Evolutionary conservation across 768 basidiomycete genomes (phyloP).

Genomic region (Amanita pseudoporphyria): DNA sequence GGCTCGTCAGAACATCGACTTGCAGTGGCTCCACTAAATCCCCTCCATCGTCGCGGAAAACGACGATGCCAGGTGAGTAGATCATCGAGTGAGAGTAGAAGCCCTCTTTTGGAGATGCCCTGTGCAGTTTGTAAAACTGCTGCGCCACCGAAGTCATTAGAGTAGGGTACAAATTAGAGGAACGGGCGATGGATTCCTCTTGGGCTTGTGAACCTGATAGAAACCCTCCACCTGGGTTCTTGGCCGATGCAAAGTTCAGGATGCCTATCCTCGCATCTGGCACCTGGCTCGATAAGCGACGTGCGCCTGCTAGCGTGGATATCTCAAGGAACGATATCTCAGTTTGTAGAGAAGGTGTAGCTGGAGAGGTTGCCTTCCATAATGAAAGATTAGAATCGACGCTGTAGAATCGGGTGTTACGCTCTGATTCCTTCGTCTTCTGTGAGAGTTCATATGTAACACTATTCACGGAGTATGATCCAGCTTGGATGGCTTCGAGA

Average conservation of each 20-base stretch:
- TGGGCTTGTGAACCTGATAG: slow-evolving; percentile 65
- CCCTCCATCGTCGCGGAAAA: slow-evolving; percentile 59
- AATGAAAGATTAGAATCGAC: slow-evolving; percentile 36
- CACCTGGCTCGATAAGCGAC: slow-evolving; percentile 22
- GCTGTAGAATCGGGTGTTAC: slow-evolving; percentile 42
- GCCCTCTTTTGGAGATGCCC: slow-evolving; percentile 34
- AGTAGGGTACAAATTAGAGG: slow-evolving; percentile 59
- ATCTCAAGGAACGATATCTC: slow-evolving; percentile 46
- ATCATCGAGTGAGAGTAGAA: slow-evolving; percentile 77
- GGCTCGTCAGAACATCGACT: slow-evolving; percentile 59
- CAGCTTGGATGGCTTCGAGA: slow-evolving; percentile 35
- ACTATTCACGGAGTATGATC: slow-evolving; percentile 25
- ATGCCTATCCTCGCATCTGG: slow-evolving; percentile 37
- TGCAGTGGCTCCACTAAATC: slow-evolving; percentile 44
- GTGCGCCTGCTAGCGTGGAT: slow-evolving; percentile 55
- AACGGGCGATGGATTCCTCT: slow-evolving; percentile 72
- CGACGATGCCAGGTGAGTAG: slow-evolving; percentile 52
- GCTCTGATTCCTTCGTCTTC: slow-evolving; percentile 19
- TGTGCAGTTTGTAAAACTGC: slow-evolving; percentile 56
- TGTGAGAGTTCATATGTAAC: slow-evolving; percentile 20
- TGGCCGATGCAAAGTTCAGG: slow-evolving; percentile 72
- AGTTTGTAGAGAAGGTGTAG: slow-evolving; percentile 10
- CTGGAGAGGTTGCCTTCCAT: slow-evolving; percentile 27
- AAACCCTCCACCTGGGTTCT: slow-evolving; percentile 71
- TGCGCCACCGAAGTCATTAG: slow-evolving; percentile 45